A percentile compares a stretch with the other conserved stretches of the same genome.
Conservation (phyloP, 2,329 filamentous ascomycete genomes). For the Hawksworthiomyces lignivorus region DNA sequence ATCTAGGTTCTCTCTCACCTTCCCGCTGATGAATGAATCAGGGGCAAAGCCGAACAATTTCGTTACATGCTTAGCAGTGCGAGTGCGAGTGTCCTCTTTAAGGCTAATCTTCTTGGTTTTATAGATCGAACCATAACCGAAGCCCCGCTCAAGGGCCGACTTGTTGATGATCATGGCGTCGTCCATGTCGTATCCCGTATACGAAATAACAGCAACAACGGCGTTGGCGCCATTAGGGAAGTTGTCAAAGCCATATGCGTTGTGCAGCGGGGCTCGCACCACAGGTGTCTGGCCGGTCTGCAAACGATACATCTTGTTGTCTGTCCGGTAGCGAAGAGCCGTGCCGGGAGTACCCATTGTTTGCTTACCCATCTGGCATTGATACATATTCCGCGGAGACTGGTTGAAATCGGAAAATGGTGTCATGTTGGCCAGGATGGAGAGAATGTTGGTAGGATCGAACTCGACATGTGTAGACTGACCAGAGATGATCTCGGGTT, state of each 20-base stretch:
- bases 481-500: conserved; percentile 78
- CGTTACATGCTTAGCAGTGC: conserved; percentile 59
- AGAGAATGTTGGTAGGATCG: conserved; percentile 92
- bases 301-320: conserved; percentile 93
- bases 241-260: conserved; percentile 94
- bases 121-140: conserved; percentile 93
- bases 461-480: conserved; percentile 90
- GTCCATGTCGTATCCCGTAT: conserved; percentile 99
- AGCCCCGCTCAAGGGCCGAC: conserved; percentile 89
- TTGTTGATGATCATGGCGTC: conserved; percentile 99
- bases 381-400: conserved; percentile 97
- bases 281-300: conserved; percentile 96
- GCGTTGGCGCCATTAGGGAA: conserved; percentile 96
- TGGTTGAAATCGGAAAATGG: conserved; percentile 99
- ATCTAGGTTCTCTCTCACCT: conserved; percentile 67
- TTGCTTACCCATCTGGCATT: conserved; percentile 99
- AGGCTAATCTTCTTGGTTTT: conserved; percentile 91
- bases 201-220: conserved; percentile 94
- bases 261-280: conserved; percentile 85
- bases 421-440: conserved; percentile 96
- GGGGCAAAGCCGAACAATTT: conserved; percentile 92
- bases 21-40: conserved; percentile 60
- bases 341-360: conserved; percentile 96
- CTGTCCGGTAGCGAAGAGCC: conserved; percentile 75
- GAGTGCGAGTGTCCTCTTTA: conserved; percentile 65